Evolutionary conservation across 371 early-diverging fungal species (phyloP), one percentile per base, ranked within the genome.

Genomic region (Mortierella sp.): DNA sequence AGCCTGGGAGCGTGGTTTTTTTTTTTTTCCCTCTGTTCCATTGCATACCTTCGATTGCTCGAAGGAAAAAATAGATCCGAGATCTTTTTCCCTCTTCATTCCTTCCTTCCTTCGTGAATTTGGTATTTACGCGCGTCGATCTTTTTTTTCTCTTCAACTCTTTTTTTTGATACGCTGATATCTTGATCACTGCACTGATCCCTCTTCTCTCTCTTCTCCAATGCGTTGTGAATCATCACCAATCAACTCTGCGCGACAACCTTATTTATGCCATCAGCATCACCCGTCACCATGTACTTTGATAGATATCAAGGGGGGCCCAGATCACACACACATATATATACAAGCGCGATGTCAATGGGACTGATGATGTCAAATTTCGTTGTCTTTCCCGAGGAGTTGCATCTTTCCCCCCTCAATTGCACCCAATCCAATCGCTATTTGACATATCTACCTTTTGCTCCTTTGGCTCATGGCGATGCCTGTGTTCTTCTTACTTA

Each of bases 231-330:
- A 74, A 73, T 78, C 79, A 16, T 55, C 73, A 44, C 79, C 79
- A 78, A 78, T 78, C 78, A 78, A 48, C 65, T 34, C 47, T 72
- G 54, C 73, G 28, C 13, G 28, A 24, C 60, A 76, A 76, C 77
- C 63, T 65, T 50, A 70, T 65, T 63, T 16, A 38, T 24, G 38
- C 34, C 68, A 4, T 58, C 31, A 28, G 14, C 6, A 19, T 60
- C 26, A 54, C 24, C 24, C 54, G n/a, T 60, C 28, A 16, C 28
- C 31, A n/a, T 60, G 14, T 4, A 60, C 28, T 38, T 38, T 5
- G 42, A 38, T 5, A 38, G 28, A 54, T 21, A 31, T 13, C 31
- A 11, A 31, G 2, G 31, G 5, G 3, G 8, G 13, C n/a, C 26
- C 26, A 57, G n/a, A 57, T 57, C 57, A 57, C n/a, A n/a, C n/a